phyloP scores from a whole-genome alignment of 176 grass and related monocot genomes.

The Otatea glauca region DNA sequence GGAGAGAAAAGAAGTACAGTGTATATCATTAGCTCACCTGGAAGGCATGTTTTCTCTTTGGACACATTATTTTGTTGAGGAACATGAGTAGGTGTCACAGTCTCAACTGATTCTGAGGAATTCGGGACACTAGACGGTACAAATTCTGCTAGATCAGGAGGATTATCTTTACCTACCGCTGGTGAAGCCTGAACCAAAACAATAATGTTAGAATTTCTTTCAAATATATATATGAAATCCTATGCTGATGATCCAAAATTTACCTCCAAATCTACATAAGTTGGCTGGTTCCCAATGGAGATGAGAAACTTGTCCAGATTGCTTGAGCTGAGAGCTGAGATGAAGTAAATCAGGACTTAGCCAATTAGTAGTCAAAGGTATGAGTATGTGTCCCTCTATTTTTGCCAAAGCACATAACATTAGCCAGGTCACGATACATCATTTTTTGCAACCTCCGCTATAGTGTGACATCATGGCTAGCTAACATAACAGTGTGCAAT shows the following conservation, averaged over 20 bases:
- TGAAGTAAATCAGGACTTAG: slow-evolving; percentile 38
- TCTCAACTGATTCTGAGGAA: slow-evolving; percentile 55
- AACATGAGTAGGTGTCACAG: slow-evolving; percentile 39
- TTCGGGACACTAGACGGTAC: slow-evolving; percentile 59
- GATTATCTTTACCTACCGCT: slow-evolving; percentile 80
- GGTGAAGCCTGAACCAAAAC: slow-evolving; percentile 65
- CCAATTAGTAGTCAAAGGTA: slow-evolving; percentile 25
- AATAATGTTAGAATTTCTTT: slow-evolving; percentile 42
- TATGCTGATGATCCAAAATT: slow-evolving; percentile 33
- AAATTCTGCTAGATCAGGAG: slow-evolving; percentile 84
- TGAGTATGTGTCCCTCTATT: neutral
- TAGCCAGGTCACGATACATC: slow-evolving; percentile 10
- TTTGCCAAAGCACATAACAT: slow-evolving; percentile 19
- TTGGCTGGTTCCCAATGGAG: slow-evolving; percentile 78
- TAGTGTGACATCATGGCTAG: neutral
- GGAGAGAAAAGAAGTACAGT: slow-evolving; percentile 18
- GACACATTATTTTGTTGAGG: slow-evolving; percentile 47
- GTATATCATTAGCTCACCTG: slow-evolving; percentile 50
- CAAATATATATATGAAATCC: slow-evolving; percentile 12
- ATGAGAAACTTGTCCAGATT: slow-evolving; percentile 91
- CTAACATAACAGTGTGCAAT: slow-evolving; percentile 10
- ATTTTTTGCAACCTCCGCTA: neutral
- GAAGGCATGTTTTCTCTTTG: slow-evolving; percentile 54
- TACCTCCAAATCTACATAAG: slow-evolving; percentile 94
- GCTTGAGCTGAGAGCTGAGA: slow-evolving; percentile 73